These are phyloP conservation scores for Aspergillus homomorphus DNA, from an alignment of 495 filamentous ascomycete genomes.

Conservation along the genomic window DNA sequence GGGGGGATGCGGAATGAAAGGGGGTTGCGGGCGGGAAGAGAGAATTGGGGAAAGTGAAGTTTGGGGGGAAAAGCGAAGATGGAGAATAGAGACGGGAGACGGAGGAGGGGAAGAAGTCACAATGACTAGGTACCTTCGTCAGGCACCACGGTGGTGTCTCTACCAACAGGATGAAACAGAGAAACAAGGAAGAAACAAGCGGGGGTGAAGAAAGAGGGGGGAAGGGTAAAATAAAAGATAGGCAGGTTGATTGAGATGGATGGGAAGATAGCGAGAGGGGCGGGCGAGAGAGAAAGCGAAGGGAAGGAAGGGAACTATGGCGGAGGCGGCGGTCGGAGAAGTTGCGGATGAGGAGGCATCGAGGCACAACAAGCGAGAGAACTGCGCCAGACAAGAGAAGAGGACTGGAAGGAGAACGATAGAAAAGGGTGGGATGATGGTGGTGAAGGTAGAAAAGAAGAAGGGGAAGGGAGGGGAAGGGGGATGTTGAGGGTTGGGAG, in stretches of 20 bases:
- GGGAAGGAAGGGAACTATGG: constrained; percentile 32
- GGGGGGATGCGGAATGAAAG: neutral
- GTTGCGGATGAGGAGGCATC: constrained; percentile 25
- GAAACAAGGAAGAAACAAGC: constrained; percentile 4
- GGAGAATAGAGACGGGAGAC: constrained; percentile 12
- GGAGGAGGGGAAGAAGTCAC: constrained; percentile 2
- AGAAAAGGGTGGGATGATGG: constrained; percentile 8
- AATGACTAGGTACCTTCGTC: neutral
- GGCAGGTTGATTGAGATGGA: constrained; percentile 14
- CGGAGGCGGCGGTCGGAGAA: constrained; percentile 39
- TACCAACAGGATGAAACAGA: neutral
- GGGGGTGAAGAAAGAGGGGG: neutral
- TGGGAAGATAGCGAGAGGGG: constrained; percentile 8
- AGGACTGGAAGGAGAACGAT: constrained; percentile 14
- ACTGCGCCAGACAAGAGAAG: constrained; percentile 14
- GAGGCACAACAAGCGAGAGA: constrained; percentile 6
- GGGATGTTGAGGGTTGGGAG: constrained; percentile 4
- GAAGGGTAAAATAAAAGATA: constrained; percentile 10
- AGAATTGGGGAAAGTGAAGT: constrained; percentile 1
- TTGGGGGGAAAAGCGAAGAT: neutral
- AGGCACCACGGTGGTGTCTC: constrained; percentile 3
- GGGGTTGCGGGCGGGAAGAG: neutral
- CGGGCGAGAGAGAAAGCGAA: constrained; percentile 24
- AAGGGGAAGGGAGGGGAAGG: constrained; percentile 4
- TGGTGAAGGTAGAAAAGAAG: constrained; percentile 6